These are phyloP conservation scores for Colletotrichum orbiculare DNA, from an alignment of 2,329 filamentous ascomycete genomes.

Conservation along the genomic window DNA sequence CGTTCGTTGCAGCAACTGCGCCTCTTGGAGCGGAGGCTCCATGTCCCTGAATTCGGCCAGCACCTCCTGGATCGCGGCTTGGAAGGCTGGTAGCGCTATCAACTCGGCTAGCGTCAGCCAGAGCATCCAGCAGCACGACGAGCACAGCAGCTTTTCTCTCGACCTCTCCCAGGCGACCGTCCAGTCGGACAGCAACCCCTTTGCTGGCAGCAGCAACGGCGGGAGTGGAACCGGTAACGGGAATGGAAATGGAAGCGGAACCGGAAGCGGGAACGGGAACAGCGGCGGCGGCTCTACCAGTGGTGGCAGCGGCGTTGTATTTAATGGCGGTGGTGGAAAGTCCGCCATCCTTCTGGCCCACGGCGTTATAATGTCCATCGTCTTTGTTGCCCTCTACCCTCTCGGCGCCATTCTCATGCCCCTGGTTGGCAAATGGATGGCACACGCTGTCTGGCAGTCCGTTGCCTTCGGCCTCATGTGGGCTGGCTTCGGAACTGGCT, in stretches of 20 bases:
- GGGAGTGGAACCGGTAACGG: slow-evolving; percentile 4
- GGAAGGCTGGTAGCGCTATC: slow-evolving; percentile 59
- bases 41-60: slow-evolving; percentile 54
- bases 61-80: slow-evolving; percentile 65
- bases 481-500: slow-evolving; percentile 68
- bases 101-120: slow-evolving; percentile 53
- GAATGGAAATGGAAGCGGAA: background rate
- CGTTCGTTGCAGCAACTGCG: slow-evolving; percentile 65
- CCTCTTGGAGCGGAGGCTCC: slow-evolving; percentile 55
- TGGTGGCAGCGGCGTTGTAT: slow-evolving; percentile 33
- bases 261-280: slow-evolving; percentile 27
- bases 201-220: slow-evolving; percentile 45
- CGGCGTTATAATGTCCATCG: slow-evolving; percentile 70
- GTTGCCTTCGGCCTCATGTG: slow-evolving; percentile 68
- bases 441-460: slow-evolving; percentile 68
- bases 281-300: slow-evolving; percentile 37
- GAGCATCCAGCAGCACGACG: slow-evolving; percentile 59
- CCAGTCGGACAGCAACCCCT: slow-evolving; percentile 63
- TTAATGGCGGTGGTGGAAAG: slow-evolving; percentile 35
- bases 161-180: slow-evolving; percentile 61
- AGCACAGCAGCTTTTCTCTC: slow-evolving; percentile 55
- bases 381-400: slow-evolving; percentile 69
- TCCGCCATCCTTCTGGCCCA: slow-evolving; percentile 55
- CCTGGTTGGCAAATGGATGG: slow-evolving; percentile 64
- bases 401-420: slow-evolving; percentile 71